Conservation (phyloP, 371 early-diverging fungal genomes). For the Sporodiniella umbellata region DNA sequence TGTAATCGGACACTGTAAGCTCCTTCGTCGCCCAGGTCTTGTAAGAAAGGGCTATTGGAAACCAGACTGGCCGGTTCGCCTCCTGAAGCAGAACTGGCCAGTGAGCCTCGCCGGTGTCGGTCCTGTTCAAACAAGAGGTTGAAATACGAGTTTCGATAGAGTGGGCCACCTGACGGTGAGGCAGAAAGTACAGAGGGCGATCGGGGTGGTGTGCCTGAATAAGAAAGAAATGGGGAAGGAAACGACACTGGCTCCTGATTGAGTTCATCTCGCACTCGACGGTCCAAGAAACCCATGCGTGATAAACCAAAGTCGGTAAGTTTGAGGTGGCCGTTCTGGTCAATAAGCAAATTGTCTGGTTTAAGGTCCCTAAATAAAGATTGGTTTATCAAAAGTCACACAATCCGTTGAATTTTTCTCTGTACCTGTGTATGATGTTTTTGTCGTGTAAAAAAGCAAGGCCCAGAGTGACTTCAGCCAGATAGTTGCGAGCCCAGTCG, state of each 20-base stretch:
- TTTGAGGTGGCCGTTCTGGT: constrained; percentile 88
- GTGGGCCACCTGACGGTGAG: constrained; percentile 10
- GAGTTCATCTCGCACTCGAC: constrained; percentile 65
- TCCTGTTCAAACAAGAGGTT: constrained; percentile 28
- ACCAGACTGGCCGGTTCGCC: constrained; percentile 3
- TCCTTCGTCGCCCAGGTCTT: too few relatives aligned
- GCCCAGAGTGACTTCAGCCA: constrained; percentile 92
- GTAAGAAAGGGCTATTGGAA: background rate
- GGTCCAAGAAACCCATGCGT: constrained; percentile 80
- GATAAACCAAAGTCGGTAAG: constrained; percentile 96
- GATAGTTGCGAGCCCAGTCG: constrained; percentile 89
- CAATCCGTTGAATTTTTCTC: too few relatives aligned
- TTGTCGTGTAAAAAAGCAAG: constrained; percentile 89
- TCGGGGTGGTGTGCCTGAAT: constrained; percentile 40
- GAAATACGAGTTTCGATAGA: constrained; percentile 35
- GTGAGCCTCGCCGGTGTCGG: constrained; percentile 4
- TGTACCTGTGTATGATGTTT: constrained; percentile 84
- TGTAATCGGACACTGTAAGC: constrained; percentile 17
- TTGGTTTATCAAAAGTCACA: constrained; percentile 53
- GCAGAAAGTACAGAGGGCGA: constrained; percentile 15
- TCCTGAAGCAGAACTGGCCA: constrained; percentile 8
- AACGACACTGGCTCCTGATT: constrained; percentile 29
- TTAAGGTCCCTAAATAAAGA: constrained; percentile 91
- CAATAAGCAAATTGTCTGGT: constrained; percentile 90
- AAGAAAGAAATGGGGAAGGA: constrained; percentile 39